Evolutionary conservation across 1,284 basidiomycete species (phyloP), one percentile per base, ranked within the genome.

Genomic region (Ganoderma resinaceum): DNA sequence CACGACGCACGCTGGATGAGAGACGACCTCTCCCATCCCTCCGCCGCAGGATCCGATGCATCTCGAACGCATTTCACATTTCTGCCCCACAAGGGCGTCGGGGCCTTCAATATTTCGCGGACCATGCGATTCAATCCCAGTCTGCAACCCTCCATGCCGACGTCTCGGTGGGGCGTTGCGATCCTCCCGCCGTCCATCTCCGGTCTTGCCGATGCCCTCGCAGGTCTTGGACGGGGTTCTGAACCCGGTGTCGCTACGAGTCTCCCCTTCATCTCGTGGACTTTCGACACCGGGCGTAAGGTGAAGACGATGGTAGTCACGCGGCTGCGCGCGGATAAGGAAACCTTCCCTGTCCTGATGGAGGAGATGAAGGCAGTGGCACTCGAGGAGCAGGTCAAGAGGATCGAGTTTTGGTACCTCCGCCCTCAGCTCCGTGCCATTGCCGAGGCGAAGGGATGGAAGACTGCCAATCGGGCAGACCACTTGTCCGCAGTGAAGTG

Each of bases 391-490:
- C 79, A 80, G 9, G 77, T 87, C 42, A 76, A 80, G 55, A 79
- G 74, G 61, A 77, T 91, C 31, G 89, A 91, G 72, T 77, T 85
- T 0, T 91, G 90, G 88, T 87, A 87, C 75, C 67, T 89, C 37
- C 77, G 79, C 0, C 69, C 74, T 16, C 72, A 81, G 26, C 74
- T 89, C 38, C 70, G 79, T 59, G 69, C 72, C 1, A 68, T 78
- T 37, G 84, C 82, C 6, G 63, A 72, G 26, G 69, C 72, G 16
- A 70, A 80, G 1, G 85, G 84, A 3, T 86, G 85, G 3, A 77
- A 62, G 62, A 84, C 82, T 1, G 72, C 72, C 29, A 73, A 78
- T 37, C 80, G 88, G 68, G 75, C 79, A 2, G 85, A 86, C 26
- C 86, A 89, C 74, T 71, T 90, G 26, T 82, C 87, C 26, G 80